A percentile compares a stretch with the other conserved stretches of the same genome.
Conservation (phyloP, 2,329 filamentous ascomycete genomes). For the Trichoderma asperellum region DNA sequence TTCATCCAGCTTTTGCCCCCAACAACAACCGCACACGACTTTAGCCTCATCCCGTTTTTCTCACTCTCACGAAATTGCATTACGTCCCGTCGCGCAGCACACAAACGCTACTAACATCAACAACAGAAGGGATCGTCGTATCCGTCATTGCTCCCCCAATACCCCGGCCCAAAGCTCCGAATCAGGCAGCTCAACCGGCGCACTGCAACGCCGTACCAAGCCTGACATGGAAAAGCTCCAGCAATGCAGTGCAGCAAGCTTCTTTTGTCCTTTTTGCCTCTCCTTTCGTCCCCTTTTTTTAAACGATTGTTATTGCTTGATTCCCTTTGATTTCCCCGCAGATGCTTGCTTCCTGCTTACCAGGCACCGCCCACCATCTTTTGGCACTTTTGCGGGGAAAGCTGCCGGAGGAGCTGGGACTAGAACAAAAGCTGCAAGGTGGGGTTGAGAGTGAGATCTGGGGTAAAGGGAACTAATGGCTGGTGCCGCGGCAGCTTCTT, state of each 20-base stretch:
- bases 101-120: not conserved
- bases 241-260: not conserved
- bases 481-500: conserved; percentile 14
- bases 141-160: conserved; percentile 1
- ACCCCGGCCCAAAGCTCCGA: conserved; percentile 1
- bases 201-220: not conserved
- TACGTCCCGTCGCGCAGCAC: not conserved
- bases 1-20: not conserved
- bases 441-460: conserved; percentile 6
- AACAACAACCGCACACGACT: not conserved
- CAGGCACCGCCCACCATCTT: not conserved
- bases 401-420: not conserved
- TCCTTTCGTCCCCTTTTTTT: not conserved
- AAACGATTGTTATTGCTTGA: not conserved
- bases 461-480: conserved; percentile 1
- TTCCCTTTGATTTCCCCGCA: not conserved
- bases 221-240: conserved; percentile 1
- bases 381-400: conserved; percentile 8
- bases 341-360: not conserved
- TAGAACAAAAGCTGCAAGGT: not conserved
- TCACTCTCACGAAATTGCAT: not conserved
- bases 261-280: not conserved
- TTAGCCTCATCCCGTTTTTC: not conserved
- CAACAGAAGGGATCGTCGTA: not conserved
- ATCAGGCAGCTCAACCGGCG: conserved; percentile 21